A percentile compares a stretch with the other conserved stretches of the same genome.
These are phyloP conservation scores for Starmerella geochares DNA, from an alignment of 805 yeast species.

Conservation along the genomic window DNA sequence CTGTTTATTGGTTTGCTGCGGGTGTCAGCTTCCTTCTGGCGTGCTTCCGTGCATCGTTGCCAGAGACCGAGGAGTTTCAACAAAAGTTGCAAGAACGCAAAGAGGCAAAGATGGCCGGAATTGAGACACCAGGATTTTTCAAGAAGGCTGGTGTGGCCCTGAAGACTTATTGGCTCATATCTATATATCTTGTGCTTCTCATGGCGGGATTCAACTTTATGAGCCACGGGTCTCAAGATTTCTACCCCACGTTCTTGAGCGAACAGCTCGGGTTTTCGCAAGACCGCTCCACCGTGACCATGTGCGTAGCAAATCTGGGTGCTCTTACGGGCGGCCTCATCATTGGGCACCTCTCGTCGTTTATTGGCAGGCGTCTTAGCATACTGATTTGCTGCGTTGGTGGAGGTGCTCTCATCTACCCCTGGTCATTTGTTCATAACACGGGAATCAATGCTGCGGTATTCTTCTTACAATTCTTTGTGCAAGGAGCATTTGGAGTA, in stretches of 20 bases:
- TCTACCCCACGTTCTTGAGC: slow-evolving; percentile 53
- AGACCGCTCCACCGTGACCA: slow-evolving; percentile 48
- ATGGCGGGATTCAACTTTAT: slow-evolving; percentile 64
- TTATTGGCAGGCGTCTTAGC: slow-evolving; percentile 52
- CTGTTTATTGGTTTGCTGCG: slow-evolving; percentile 66
- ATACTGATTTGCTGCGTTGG: slow-evolving; percentile 36
- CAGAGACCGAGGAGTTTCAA: slow-evolving; percentile 49
- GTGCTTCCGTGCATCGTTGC: slow-evolving; percentile 46
- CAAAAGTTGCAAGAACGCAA: slow-evolving; percentile 27
- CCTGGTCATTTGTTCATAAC: slow-evolving; percentile 43
- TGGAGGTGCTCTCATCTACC: slow-evolving; percentile 55
- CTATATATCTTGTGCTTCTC: slow-evolving; percentile 47
- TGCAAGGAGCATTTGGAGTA: slow-evolving; percentile 69
- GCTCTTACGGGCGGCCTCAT: slow-evolving; percentile 56
- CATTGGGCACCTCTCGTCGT: slow-evolving; percentile 48
- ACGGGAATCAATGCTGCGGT: slow-evolving; percentile 49
- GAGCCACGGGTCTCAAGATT: slow-evolving; percentile 67
- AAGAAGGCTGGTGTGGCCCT: slow-evolving; percentile 34
- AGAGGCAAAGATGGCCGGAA: slow-evolving; percentile 18
- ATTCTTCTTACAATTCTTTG: slow-evolving; percentile 55
- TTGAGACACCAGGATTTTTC: slow-evolving; percentile 20
- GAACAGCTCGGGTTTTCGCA: slow-evolving; percentile 41
- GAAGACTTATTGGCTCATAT: slow-evolving; percentile 49
- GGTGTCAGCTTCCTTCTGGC: slow-evolving; percentile 53
- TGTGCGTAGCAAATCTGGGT: slow-evolving; percentile 55